Conservation (phyloP, 176 grass and related monocot species). For the Oryza meyeriana region DNA sequence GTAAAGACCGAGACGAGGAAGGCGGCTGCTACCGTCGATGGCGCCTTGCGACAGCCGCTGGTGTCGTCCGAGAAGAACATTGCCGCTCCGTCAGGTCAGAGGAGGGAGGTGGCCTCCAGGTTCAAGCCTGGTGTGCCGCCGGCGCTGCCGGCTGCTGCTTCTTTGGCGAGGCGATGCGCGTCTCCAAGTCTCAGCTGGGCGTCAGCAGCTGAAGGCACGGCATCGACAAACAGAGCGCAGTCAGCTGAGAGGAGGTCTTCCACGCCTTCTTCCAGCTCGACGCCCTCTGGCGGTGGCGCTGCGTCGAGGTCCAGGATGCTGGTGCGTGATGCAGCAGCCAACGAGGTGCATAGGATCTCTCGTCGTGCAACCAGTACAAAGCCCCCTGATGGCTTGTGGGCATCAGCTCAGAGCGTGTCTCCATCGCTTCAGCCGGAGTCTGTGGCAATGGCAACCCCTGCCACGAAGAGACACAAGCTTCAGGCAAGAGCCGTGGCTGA, state of each 20-base stretch:
- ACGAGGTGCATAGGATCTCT: constrained; percentile 21
- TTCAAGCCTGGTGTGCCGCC: constrained; percentile 39
- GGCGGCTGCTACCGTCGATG: background rate
- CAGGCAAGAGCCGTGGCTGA: background rate
- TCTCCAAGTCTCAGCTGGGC: constrained; percentile 36
- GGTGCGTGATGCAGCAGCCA: constrained; percentile 34
- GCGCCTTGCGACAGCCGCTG: constrained; percentile 40
- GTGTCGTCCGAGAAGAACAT: constrained; percentile 72
- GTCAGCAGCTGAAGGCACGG: background rate
- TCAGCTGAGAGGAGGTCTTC: constrained; percentile 57
- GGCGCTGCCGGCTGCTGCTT: background rate
- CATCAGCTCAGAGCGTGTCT: constrained; percentile 47
- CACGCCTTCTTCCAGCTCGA: constrained; percentile 15
- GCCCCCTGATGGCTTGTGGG: constrained; percentile 40
- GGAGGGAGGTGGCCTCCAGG: constrained; percentile 45
- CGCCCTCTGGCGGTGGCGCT: background rate
- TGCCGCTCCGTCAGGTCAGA: constrained; percentile 18
- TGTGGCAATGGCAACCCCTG: background rate
- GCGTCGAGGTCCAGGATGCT: constrained; percentile 28
- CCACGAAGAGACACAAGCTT: constrained; percentile 41
- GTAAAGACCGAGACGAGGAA: constrained; percentile 25
- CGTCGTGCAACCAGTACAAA: constrained; percentile 15
- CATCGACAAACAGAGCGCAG: constrained; percentile 43
- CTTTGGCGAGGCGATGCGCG: constrained; percentile 28
- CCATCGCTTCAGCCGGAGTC: constrained; percentile 46